Evolutionary conservation across 495 filamentous ascomycete species (phyloP).

Genomic region (Aspergillus haitiensis): DNA sequence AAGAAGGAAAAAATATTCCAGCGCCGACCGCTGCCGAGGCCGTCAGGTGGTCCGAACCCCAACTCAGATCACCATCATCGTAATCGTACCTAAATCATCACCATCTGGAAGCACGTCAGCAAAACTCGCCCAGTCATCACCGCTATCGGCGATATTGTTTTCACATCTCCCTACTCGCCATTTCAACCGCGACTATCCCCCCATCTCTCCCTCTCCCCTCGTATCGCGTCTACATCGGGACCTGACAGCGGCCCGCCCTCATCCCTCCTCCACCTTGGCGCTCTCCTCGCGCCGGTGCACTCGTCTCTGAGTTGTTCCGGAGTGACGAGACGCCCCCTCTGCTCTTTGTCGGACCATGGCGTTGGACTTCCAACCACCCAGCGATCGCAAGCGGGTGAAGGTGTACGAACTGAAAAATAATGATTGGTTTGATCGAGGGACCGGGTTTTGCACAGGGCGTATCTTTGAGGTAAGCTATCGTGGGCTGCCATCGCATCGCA

Average conservation of each 20-base stretch:
- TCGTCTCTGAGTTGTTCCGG: conserved; percentile 44
- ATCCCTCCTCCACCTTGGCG: conserved; percentile 27
- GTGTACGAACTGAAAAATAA: conserved; percentile 97
- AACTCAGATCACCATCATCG: conserved; percentile 24
- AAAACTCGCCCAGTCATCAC: conserved; percentile 10
- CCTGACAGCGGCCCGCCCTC: conserved; percentile 17
- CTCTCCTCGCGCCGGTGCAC: conserved; percentile 42
- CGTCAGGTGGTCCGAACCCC: conserved; percentile 32
- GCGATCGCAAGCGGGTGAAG: conserved; percentile 96
- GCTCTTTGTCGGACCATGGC: conserved; percentile 64
- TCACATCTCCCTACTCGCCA: conserved; percentile 1
- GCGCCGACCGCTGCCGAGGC: conserved; percentile 33
- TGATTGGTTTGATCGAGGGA: conserved; percentile 98
- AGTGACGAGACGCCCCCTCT: conserved; percentile 44
- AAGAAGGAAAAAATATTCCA: conserved; percentile 15
- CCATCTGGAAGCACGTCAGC: conserved; percentile 16
- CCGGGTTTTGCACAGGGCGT: conserved; percentile 87
- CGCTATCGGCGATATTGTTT: conserved; percentile 6
- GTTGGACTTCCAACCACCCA: conserved; percentile 76
- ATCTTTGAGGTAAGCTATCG: conserved; percentile 67
- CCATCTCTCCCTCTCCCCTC: conserved; percentile 8
- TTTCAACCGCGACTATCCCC: conserved; percentile 10
- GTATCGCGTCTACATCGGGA: conserved; percentile 16
- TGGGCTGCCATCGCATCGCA: conserved; percentile 14
- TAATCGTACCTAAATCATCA: conserved; percentile 24